A percentile compares a stretch with the other conserved stretches of the same genome.
These are phyloP conservation scores for Acanthamoeba healyi DNA, from an alignment of 208 protist species.

Conservation along the genomic window DNA sequence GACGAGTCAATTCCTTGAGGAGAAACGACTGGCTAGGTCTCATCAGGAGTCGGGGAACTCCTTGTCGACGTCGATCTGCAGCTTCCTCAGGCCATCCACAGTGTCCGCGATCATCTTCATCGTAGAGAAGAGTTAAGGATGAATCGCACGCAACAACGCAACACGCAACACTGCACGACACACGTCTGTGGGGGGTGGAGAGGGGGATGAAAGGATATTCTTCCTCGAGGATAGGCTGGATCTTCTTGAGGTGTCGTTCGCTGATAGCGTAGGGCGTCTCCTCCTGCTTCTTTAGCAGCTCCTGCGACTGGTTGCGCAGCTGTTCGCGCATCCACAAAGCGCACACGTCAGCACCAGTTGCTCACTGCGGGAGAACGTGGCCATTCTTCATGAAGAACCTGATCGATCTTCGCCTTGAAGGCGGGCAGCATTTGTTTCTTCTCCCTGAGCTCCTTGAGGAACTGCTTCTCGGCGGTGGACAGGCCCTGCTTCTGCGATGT, in stretches of 20 bases:
- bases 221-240: constrained; percentile 56
- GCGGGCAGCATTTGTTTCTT: constrained; percentile 17
- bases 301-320: neutral
- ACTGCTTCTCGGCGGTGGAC: constrained; percentile 52
- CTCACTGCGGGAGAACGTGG: neutral
- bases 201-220: constrained; percentile 75
- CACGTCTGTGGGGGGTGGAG: neutral
- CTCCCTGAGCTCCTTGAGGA: constrained; percentile 43
- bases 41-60: too few relatives aligned
- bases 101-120: constrained; percentile 66
- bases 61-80: constrained; percentile 29
- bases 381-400: too few relatives aligned
- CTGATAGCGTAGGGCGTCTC: constrained; percentile 16
- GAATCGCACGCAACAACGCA: neutral
- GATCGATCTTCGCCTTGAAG: constrained; percentile 10
- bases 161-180: neutral
- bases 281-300: constrained; percentile 1
- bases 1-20: too few relatives aligned
- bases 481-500: constrained; percentile 17
- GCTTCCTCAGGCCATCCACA: constrained; percentile 34
- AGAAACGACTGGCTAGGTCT: too few relatives aligned
- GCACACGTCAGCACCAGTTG: neutral
- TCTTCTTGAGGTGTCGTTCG: constrained; percentile 45
- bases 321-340: too few relatives aligned
- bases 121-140: constrained; percentile 39